Evolutionary conservation across 23 red algal genomes (phyloP).

Genomic region (Gracilaria caudata): DNA sequence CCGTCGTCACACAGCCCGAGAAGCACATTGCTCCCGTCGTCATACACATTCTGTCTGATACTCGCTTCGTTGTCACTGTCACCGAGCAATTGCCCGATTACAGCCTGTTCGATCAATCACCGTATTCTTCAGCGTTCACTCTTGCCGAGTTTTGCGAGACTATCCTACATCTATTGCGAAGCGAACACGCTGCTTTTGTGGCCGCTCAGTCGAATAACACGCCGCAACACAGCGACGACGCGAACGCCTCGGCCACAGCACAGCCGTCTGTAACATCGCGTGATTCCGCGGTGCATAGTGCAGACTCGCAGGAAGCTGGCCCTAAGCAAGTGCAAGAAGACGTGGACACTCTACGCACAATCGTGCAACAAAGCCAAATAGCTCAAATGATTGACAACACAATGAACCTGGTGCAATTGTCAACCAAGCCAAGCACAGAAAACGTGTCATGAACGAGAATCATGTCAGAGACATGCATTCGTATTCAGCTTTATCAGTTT

Average conservation of each 20-base stretch:
- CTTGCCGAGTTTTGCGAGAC: slow-evolving; percentile 55
- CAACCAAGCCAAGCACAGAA: not conserved
- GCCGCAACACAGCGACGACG: not conserved
- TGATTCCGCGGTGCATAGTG: not conserved
- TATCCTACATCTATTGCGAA: slow-evolving; percentile 16
- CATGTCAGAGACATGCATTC: not conserved
- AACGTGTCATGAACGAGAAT: not conserved
- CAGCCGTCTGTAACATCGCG: not conserved
- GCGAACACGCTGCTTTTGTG: slow-evolving; percentile 25
- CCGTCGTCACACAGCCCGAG: not conserved
- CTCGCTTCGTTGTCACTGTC: slow-evolving; percentile 56
- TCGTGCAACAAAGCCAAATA: not conserved
- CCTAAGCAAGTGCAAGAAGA: not conserved
- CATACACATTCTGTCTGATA: slow-evolving; percentile 30
- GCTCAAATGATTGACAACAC: slow-evolving; percentile 21
- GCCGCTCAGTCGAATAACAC: not conserved
- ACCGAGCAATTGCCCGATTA: slow-evolving; percentile 21
- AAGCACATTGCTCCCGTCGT: slow-evolving; percentile 25
- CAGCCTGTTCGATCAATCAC: not conserved
- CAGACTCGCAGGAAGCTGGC: not conserved
- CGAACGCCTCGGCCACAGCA: not conserved
- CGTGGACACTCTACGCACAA: not conserved
- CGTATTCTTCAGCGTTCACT: not conserved
- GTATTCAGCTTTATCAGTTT: not conserved
- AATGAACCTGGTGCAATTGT: slow-evolving; percentile 10